Base-by-base conservation (phyloP, 805 yeast species). In the Candida germanica region DNA sequence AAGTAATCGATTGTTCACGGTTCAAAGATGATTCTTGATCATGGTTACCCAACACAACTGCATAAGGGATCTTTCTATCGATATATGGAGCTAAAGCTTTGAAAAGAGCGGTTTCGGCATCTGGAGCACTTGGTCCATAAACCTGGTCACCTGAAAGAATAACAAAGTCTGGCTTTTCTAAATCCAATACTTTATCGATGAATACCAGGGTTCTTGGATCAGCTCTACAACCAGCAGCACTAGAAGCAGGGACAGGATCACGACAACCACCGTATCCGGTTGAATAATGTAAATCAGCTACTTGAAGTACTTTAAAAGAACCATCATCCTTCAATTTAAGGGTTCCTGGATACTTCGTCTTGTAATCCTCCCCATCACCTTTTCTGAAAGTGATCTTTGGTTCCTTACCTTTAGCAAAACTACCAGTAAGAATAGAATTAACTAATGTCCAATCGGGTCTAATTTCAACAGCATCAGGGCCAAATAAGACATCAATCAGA, bases 111-210 rank as follows among this genome's bases (percentile, higher is more conserved):
- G 95, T 80, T 47, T 81, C 82, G 0, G 96, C 71, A 53, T 91
- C 98, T 8, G 85, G 87, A 0, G 86, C 70, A 28, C 66, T 71
- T 25, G 75, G 79, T 2, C 97, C 98, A 71, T 77, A 86, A 0
- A 91, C 71, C 56, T 87, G 96, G 61, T 91, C 98, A 6, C 98
- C 98, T 0, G 96, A 80, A 39, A 87, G 64, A 0, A 88, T 86
- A 0, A 87, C 91, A 16, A 89, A 56, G 51, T 93, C 89, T 0
- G 98, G 98, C 22, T 70, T 56, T 54, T 91, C 98, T 0, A 70
- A 41, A 38, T 85, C 89, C 30, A 91, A 59, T 0, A 85, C 83
- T 14, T 56, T 55, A 5, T 76, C 66, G 7, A 91, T 51, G 50
- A 89, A 87, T 5, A 55, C 48, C 19, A 73, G 39, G 0, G 97